These are phyloP conservation scores for Trichoderma reesei DNA, from an alignment of 495 filamentous ascomycete species.

Conservation along the genomic window DNA sequence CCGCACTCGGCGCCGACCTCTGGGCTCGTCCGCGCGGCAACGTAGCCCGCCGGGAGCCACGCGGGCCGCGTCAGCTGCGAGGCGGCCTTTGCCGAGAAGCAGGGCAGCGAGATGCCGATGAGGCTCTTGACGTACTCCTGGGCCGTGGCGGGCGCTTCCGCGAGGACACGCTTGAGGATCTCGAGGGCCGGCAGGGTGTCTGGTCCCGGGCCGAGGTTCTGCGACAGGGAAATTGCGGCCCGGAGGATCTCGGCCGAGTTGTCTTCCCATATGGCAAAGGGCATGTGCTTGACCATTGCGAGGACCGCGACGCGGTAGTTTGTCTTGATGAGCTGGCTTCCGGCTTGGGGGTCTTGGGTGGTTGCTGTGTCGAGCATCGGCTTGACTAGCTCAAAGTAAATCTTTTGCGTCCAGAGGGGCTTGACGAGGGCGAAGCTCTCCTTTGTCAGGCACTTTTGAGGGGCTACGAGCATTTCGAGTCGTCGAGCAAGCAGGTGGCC, in stretches of 20 bases:
- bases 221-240: constrained; percentile 29
- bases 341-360: neutral
- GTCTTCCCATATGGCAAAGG: constrained; percentile 31
- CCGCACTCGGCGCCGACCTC: constrained; percentile 19
- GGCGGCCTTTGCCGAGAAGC: constrained; percentile 12
- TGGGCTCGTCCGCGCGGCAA: neutral
- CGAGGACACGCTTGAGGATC: constrained; percentile 30
- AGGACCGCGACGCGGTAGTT: constrained; percentile 22
- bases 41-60: constrained; percentile 1
- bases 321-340: constrained; percentile 11
- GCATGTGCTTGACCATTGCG: constrained; percentile 30
- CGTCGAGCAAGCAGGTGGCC: constrained; percentile 23
- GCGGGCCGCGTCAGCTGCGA: constrained; percentile 4
- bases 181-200: constrained; percentile 27
- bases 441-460: constrained; percentile 24
- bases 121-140: constrained; percentile 26
- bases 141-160: constrained; percentile 26
- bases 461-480: constrained; percentile 26
- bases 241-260: constrained; percentile 27
- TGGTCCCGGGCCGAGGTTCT: constrained; percentile 15
- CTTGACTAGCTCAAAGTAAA: constrained; percentile 11
- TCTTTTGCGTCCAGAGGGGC: constrained; percentile 10
- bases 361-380: neutral
- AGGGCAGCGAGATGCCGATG: constrained; percentile 21
- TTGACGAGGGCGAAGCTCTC: constrained; percentile 22